A percentile compares a stretch with the other conserved stretches of the same genome.
These are phyloP conservation scores for Trichosporon asahii DNA, from an alignment of 1,284 basidiomycete species.

Conservation along the genomic window DNA sequence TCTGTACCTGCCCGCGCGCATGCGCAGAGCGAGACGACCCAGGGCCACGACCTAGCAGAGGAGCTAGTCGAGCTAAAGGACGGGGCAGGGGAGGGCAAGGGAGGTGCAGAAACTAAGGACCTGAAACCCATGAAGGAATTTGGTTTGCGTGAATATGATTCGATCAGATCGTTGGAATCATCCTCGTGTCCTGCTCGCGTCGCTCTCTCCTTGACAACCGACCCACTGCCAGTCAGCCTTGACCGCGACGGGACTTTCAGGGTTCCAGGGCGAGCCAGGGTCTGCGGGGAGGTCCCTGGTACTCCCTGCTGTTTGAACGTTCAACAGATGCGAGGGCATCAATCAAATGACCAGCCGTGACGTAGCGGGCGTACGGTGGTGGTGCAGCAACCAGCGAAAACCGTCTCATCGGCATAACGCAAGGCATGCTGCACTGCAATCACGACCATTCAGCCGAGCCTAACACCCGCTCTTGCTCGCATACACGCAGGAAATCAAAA, in stretches of 20 bases:
- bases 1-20: background rate
- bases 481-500: background rate
- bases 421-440: background rate
- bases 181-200: background rate
- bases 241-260: constrained; percentile 3
- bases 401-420: background rate
- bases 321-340: background rate
- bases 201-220: constrained; percentile 1
- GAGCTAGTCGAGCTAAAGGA: background rate
- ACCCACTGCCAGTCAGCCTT: constrained; percentile 1
- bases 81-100: background rate
- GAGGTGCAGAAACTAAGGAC: background rate
- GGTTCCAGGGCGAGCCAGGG: background rate
- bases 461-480: background rate
- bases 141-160: constrained; percentile 3
- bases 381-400: background rate
- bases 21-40: background rate
- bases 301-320: background rate
- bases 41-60: background rate
- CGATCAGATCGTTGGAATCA: constrained; percentile 4
- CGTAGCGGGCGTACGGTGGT: background rate
- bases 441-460: background rate
- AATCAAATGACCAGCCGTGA: background rate
- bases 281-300: background rate
- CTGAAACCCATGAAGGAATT: constrained; percentile 10